These are phyloP conservation scores for Pneumocystis carinii DNA, from an alignment of 1,139 yeast species.

Conservation along the genomic window DNA sequence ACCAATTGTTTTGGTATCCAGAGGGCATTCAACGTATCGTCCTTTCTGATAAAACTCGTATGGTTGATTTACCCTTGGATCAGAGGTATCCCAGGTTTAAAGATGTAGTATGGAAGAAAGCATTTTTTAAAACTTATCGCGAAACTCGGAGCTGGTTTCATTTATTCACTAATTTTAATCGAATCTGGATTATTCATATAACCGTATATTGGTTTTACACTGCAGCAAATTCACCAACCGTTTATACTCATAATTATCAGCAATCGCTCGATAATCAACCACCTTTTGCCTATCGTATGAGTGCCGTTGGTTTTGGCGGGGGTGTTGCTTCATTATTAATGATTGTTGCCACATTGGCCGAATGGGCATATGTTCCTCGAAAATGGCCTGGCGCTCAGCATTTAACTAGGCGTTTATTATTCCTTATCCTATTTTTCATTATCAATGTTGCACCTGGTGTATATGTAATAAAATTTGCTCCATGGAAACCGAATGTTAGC, in stretches of 20 bases:
- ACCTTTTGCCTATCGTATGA: conserved; percentile 77
- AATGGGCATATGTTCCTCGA: conserved; percentile 95
- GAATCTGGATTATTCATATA: conserved; percentile 92
- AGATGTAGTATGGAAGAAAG: conserved; percentile 83
- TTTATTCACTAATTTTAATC: conserved; percentile 84
- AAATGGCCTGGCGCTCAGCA: conserved; percentile 99
- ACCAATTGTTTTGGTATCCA: conserved; percentile 98
- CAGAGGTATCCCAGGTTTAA: conserved; percentile 84
- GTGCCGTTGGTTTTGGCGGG: conserved; percentile 88
- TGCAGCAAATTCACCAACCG: conserved; percentile 81
- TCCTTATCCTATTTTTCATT: conserved; percentile 49
- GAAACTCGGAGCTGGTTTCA: conserved; percentile 98
- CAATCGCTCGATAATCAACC: conserved; percentile 80
- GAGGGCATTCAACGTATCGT: conserved; percentile 92
- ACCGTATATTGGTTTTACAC: conserved; percentile 87
- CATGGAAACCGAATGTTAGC: conserved; percentile 44
- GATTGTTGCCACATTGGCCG: conserved; percentile 74
- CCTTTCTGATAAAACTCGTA: conserved; percentile 78
- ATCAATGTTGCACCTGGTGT: conserved; percentile 75
- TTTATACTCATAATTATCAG: conserved; percentile 72
- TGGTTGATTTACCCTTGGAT: conserved; percentile 76
- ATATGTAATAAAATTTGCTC: conserved; percentile 68
- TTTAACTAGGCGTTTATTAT: conserved; percentile 70
- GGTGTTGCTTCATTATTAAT: conserved; percentile 67
- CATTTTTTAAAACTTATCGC: conserved; percentile 88